Evolutionary conservation across 306 rosid genomes (phyloP), one percentile per base, ranked within the genome.

Genomic region (Lagenaria siceraria): DNA sequence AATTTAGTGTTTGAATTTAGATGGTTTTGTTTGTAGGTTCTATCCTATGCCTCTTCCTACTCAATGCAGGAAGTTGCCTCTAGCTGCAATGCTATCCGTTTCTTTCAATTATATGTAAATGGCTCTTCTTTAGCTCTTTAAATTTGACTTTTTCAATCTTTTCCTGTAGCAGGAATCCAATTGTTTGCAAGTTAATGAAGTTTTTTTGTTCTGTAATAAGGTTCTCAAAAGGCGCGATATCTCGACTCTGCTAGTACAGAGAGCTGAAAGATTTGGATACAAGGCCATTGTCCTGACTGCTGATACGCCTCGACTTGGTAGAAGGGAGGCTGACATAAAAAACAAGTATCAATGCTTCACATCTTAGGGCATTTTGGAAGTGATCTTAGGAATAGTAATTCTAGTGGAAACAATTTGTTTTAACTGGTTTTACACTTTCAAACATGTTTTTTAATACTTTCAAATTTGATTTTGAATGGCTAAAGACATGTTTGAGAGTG

Each of bases 251-350:
- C 64, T 90, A n/a, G 84, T 87, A 19, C 78, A 40, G 46, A 87
- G 90, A 85, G 94, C 90, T 22, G 94, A 90, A 76, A 83, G 78
- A 81, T 66, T 58, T 43, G 90, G 91, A 81, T 87, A 78, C 74
- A 90, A 87, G 52, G 94, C 89, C 38, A 70, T 89, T 81, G 89
- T 89, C 75, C 69, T 89, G 59, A 89, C 94, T 31, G 90, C 52
- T 65, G 94, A 90, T 71, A 63, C 61, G 51, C 91, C 91, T 8
- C 81, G 84, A 65, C 83, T 80, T 31, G 94, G 94, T 69, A 81
- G 91, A 80, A 87, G 91, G 80, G 94, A 90, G 78, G 90, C 90
- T 49, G 94, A 87, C 84, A 87, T 84, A 74, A 85, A 82, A 77
- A 90, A 87, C 81, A 88, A 81, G 92, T 90, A 76, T 35, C 48